phyloP scores from a whole-genome alignment of 2,329 filamentous ascomycete species.

The Tolypocladium paradoxum region DNA sequence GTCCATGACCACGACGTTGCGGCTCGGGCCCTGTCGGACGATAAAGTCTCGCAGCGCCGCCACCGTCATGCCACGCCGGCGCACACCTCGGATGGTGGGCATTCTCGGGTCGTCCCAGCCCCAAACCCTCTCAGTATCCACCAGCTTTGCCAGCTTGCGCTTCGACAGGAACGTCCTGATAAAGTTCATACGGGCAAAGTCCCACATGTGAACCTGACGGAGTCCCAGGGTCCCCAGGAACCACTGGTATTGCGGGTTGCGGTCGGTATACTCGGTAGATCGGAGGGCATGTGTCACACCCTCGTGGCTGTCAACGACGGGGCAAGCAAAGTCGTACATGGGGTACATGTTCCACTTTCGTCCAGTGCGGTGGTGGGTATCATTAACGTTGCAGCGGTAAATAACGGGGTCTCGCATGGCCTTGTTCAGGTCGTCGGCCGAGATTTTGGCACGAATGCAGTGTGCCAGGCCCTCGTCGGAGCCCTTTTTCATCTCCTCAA shows the following conservation, averaged over 20 bases:
- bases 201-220: constrained; percentile 73
- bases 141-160: constrained; percentile 75
- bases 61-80: constrained; percentile 68
- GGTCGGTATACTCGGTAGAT: constrained; percentile 80
- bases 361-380: constrained; percentile 66
- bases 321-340: constrained; percentile 79
- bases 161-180: constrained; percentile 74
- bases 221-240: constrained; percentile 65
- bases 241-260: constrained; percentile 81
- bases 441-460: constrained; percentile 93
- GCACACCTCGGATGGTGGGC: constrained; percentile 73
- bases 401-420: constrained; percentile 94
- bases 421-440: constrained; percentile 85
- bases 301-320: constrained; percentile 69
- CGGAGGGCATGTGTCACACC: constrained; percentile 75
- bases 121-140: constrained; percentile 64
- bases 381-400: constrained; percentile 72
- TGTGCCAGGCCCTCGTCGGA: constrained; percentile 68
- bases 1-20: constrained; percentile 76
- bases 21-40: constrained; percentile 71
- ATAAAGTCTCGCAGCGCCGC: constrained; percentile 74
- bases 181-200: constrained; percentile 78
- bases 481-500: constrained; percentile 88
- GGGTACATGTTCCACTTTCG: constrained; percentile 77
- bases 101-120: constrained; percentile 84